Percentiles rank a stretch among this genome's conserved stretches.
Evolutionary conservation across 78 protist genomes (phyloP).

Genomic region (Dictyostelium capitatum): DNA sequence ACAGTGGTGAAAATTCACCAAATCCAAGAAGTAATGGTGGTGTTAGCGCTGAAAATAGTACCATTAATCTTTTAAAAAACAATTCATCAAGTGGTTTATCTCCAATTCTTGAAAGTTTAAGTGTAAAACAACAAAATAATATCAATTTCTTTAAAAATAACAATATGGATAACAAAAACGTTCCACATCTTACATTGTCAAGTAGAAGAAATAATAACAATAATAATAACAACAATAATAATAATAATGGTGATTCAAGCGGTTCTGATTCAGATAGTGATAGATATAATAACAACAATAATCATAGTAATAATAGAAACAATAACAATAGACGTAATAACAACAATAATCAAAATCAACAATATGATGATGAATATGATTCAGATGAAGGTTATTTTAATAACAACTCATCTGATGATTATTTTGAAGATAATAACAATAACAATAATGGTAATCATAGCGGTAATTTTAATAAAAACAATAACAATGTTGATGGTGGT

Average conservation of each 20-base stretch:
- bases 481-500: neutral
- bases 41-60: neutral
- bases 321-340: neutral
- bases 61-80: neutral
- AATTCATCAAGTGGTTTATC: neutral
- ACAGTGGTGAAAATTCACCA: neutral
- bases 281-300: neutral
- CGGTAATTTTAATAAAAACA: neutral
- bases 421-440: conserved; percentile 17
- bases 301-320: neutral
- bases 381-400: neutral
- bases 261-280: too few relatives aligned
- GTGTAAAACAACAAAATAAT: conserved; percentile 17
- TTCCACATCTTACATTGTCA: neutral
- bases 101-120: conserved; percentile 11
- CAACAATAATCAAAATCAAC: neutral
- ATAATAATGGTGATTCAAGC: neutral
- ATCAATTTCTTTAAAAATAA: neutral
- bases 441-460: neutral
- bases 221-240: neutral
- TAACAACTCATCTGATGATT: conserved; percentile 3
- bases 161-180: neutral
- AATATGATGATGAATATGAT: neutral
- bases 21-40: neutral
- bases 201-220: neutral